phyloP scores from a whole-genome alignment of 192 early-diverging fungal species.

The Linnemannia hyalina region DNA sequence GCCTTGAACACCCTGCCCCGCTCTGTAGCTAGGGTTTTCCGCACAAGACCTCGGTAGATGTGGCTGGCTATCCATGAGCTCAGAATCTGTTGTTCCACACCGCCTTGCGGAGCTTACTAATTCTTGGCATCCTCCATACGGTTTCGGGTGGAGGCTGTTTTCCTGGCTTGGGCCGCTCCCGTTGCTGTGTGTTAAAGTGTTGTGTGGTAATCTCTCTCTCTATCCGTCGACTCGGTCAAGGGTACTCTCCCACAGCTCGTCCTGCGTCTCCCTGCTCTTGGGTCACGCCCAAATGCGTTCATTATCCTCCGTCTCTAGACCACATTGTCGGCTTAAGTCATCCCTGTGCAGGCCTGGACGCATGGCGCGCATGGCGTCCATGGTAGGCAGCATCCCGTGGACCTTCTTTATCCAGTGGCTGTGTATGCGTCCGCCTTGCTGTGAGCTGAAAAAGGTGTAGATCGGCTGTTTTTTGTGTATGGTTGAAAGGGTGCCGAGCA shows the following conservation, averaged over 20 bases:
- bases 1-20: too few species aligned
- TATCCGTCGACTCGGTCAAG: neutral
- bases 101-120: too few species aligned
- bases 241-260: neutral
- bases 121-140: too few species aligned
- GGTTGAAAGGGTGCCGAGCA: too few species aligned
- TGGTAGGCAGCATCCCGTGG: neutral
- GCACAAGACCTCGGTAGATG: too few species aligned
- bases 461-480: too few species aligned
- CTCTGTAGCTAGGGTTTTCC: too few species aligned
- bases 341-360: neutral
- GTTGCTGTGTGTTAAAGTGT: too few species aligned
- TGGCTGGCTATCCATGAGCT: too few species aligned
- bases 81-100: too few species aligned
- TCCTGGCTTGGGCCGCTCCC: too few species aligned
- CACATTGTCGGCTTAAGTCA: neutral
- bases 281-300: neutral
- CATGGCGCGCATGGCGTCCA: neutral
- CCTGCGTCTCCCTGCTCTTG: neutral
- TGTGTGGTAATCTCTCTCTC: neutral
- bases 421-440: neutral
- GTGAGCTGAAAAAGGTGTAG: neutral
- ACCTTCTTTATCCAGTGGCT: neutral
- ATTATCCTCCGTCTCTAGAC: neutral
- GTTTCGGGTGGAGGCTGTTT: too few species aligned